Conservation (phyloP, 805 yeast species). For the Diddensiella santjacobensis region DNA sequence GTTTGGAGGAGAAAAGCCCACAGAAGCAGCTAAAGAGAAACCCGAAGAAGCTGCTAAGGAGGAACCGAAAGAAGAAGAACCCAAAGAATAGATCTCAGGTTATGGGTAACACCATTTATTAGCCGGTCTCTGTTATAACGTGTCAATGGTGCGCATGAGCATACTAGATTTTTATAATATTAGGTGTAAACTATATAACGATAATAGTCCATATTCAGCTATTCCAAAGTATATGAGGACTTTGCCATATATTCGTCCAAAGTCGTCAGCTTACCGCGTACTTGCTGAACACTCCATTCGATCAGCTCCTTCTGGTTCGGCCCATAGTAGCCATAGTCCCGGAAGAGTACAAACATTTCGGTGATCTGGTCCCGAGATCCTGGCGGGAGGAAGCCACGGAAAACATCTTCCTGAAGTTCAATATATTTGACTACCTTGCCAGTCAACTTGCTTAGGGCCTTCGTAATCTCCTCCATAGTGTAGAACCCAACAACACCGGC, state of each 20-base stretch:
- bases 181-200: too few relatives aligned
- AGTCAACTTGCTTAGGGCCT: not conserved
- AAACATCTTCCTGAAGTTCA: constrained; percentile 3
- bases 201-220: too few relatives aligned
- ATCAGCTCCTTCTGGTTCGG: constrained; percentile 4
- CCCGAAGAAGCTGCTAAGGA: not conserved
- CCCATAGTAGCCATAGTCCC: constrained; percentile 11
- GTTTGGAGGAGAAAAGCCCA: not conserved
- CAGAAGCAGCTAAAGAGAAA: not conserved
- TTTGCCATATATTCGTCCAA: too few relatives aligned
- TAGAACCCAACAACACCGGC: constrained; percentile 1
- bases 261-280: too few relatives aligned
- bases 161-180: too few relatives aligned
- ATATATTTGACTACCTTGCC: constrained; percentile 6
- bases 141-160: too few relatives aligned
- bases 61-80: not conserved
- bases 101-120: too few relatives aligned
- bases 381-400: not conserved
- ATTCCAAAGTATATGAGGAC: too few relatives aligned
- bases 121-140: too few relatives aligned
- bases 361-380: not conserved
- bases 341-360: constrained; percentile 6
- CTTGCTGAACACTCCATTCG: too few relatives aligned
- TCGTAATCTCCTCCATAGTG: not conserved
- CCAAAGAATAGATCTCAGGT: too few relatives aligned